Evolutionary conservation across 139 green algal genomes (phyloP), one percentile per base, ranked within the genome.

Genomic region (Chlamydomonas incerta): DNA sequence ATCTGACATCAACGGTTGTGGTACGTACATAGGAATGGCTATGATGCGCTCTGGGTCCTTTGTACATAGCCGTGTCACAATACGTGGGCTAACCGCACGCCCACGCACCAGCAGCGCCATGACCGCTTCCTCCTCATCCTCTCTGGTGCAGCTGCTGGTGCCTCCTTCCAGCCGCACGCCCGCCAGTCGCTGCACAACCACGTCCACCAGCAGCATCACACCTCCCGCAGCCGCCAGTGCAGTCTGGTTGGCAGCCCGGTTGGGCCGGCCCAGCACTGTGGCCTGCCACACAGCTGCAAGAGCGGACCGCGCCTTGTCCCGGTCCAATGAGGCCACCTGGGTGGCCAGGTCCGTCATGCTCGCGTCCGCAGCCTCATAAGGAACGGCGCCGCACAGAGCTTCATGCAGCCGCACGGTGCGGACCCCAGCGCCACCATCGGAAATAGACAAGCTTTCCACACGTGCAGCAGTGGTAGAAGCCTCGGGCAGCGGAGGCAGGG

Each of bases 91-190:
- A n/a, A n/a, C n/a, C n/a, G n/a, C n/a, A n/a, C n/a, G n/a, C n/a
- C n/a, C n/a, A 23, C 55, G 18, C 31, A 79, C 72, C 72, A 79
- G 46, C 24, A 79, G 47, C 29, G 72, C 72, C 46, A 65, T 65
- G 46, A 58, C 47, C 0, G 47, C 46, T 28, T 47, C 72, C 9
- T 79, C 72, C 72, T 62, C 29, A 26, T 79, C 72, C 14, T 79
- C 72, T 15, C 13, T 63, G 29, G 20, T 65, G 31, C 28, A 8
- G 24, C 58, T 34, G 10, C 29, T 50, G 41, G 8, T 8, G 8
- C 41, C 8, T 50, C 41, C 41, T 8, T 50, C 41, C 41, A 50
- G 41, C 41, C 41, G 41, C 41, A 50, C 41, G 41, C 41, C 47
- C 8, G 15, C 35, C 28, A 65, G 9, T 2, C 46, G 46, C 24